Evolutionary conservation across 2,329 filamentous ascomycete species (phyloP).

Genomic region (Dendrostoma leiphaemia): DNA sequence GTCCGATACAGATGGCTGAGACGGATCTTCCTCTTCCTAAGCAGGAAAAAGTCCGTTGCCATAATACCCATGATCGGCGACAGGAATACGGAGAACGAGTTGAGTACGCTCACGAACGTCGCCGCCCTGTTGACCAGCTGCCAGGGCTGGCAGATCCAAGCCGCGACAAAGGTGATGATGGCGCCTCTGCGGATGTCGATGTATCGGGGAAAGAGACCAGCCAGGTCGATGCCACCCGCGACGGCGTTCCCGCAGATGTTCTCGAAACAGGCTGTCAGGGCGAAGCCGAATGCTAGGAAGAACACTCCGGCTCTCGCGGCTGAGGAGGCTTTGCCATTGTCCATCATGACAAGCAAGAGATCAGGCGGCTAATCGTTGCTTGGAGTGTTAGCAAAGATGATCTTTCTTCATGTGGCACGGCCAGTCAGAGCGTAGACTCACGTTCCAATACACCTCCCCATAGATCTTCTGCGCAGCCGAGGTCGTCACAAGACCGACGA

Average conservation of each 20-base stretch:
- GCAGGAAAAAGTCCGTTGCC: slow-evolving; percentile 35
- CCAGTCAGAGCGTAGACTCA: too few relatives aligned
- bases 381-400: neutral
- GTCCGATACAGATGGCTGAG: slow-evolving; percentile 36
- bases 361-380: slow-evolving; percentile 41
- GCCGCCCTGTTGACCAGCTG: slow-evolving; percentile 28
- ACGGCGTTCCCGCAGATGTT: slow-evolving; percentile 36
- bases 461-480: slow-evolving; percentile 42
- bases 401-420: too few relatives aligned
- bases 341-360: slow-evolving; percentile 43
- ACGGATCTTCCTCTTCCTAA: slow-evolving; percentile 31
- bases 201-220: slow-evolving; percentile 24
- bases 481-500: slow-evolving; percentile 41
- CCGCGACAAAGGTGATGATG: slow-evolving; percentile 29
- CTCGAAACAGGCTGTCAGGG: slow-evolving; percentile 40
- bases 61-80: slow-evolving; percentile 38
- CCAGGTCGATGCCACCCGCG: slow-evolving; percentile 27
- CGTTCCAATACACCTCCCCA: slow-evolving; percentile 43
- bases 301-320: slow-evolving; percentile 28
- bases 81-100: slow-evolving; percentile 40
- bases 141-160: slow-evolving; percentile 31
- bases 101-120: slow-evolving; percentile 30
- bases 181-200: slow-evolving; percentile 33
- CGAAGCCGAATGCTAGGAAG: slow-evolving; percentile 29
- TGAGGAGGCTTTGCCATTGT: slow-evolving; percentile 37